phyloP scores from a whole-genome alignment of 1,284 basidiomycete species.

The Gomphus bonarii region DNA sequence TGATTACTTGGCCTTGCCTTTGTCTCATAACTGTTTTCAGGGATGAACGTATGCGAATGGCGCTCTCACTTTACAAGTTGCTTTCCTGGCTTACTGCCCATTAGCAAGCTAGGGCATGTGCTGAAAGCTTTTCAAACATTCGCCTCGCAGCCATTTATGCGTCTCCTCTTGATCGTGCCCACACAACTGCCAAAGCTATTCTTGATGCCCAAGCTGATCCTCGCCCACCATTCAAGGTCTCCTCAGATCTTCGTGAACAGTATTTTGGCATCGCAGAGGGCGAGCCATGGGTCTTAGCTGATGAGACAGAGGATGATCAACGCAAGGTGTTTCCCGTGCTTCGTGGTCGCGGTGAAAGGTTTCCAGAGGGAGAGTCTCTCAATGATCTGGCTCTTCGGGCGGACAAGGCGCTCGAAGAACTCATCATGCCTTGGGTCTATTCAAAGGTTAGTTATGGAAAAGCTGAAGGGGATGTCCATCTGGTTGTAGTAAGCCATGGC shows the following conservation, averaged over 20 bases:
- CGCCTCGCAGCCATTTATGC: constrained; percentile 63
- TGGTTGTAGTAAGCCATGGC: constrained; percentile 76
- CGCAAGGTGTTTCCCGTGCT: constrained; percentile 47
- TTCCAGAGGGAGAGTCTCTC: constrained; percentile 64
- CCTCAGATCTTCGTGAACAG: constrained; percentile 50
- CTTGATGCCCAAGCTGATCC: constrained; percentile 38
- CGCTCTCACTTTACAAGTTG: too few species aligned
- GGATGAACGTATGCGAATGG: constrained; percentile 47
- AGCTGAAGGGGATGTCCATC: constrained; percentile 29
- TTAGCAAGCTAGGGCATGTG: constrained; percentile 79
- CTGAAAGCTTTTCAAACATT: constrained; percentile 41
- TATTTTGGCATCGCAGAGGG: constrained; percentile 72
- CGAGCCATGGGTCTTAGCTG: constrained; percentile 31
- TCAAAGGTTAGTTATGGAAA: constrained; percentile 27
- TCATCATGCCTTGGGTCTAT: constrained; percentile 50
- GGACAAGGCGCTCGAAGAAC: constrained; percentile 42
- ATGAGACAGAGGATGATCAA: constrained; percentile 27
- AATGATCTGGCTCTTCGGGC: constrained; percentile 60
- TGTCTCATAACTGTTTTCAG: constrained; percentile 24
- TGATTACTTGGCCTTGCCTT: not conserved
- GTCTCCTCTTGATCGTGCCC: constrained; percentile 73
- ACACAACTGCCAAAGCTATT: constrained; percentile 58
- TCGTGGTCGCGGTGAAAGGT: constrained; percentile 40
- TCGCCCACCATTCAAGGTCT: constrained; percentile 44
- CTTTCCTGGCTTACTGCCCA: constrained; percentile 1